Percentiles rank a stretch among this genome's conserved stretches.
Evolutionary conservation across 192 early-diverging fungal genomes (phyloP).

Genomic region (Coemansia sp.): DNA sequence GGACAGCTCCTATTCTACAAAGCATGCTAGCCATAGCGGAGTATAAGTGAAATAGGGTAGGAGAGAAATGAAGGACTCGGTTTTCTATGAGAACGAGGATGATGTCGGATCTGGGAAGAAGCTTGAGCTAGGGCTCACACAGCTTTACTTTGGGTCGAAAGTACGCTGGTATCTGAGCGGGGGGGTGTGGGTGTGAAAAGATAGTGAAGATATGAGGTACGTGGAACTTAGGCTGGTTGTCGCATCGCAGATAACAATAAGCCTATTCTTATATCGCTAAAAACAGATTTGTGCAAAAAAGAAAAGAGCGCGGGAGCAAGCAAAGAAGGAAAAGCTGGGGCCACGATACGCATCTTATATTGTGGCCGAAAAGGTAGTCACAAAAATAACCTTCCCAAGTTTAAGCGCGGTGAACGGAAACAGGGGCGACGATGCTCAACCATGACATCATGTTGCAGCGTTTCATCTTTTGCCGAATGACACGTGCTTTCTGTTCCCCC

Average conservation of each 20-base stretch:
- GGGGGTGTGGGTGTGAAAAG: background rate
- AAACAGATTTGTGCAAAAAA: background rate
- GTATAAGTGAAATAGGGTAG: background rate
- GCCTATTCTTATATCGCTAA: background rate
- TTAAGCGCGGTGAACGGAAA: slow-evolving; percentile 1
- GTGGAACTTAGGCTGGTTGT: slow-evolving; percentile 26
- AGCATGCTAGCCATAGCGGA: background rate
- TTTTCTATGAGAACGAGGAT: background rate
- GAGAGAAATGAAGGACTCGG: background rate
- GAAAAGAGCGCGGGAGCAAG: slow-evolving; percentile 7
- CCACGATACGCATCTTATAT: background rate
- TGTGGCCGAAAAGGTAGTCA: background rate
- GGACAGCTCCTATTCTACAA: background rate
- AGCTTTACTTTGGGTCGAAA: background rate
- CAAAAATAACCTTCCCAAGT: background rate
- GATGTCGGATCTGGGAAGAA: background rate
- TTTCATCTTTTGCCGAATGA: background rate
- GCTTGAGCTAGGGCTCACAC: background rate
- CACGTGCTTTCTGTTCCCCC: background rate
- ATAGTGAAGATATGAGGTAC: background rate
- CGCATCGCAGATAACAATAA: slow-evolving; percentile 26
- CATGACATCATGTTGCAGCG: background rate
- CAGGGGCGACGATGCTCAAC: background rate
- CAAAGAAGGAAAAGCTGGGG: background rate
- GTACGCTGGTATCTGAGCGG: background rate